Conservation (phyloP, 805 yeast species). For the Clavispora fructus region DNA sequence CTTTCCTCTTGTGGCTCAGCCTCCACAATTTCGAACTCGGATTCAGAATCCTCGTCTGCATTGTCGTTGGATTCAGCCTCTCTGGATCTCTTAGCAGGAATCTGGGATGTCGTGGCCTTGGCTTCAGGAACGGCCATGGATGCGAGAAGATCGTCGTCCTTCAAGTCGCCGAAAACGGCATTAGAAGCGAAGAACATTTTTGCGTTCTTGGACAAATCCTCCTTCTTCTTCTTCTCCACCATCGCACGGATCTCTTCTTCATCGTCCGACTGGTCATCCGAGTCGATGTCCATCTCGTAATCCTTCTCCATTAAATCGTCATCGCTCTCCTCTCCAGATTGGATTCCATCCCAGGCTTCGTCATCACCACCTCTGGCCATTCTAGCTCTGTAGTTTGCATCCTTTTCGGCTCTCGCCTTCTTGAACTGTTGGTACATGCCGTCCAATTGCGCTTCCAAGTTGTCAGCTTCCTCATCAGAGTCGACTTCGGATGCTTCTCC, state of each 20-base stretch:
- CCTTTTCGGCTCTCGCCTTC: conserved; percentile 59
- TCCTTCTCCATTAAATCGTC: conserved; percentile 38
- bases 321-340: conserved; percentile 37
- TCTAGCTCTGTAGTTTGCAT: conserved; percentile 65
- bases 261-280: conserved; percentile 56
- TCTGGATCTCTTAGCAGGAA: conserved; percentile 1
- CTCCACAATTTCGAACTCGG: conserved; percentile 42
- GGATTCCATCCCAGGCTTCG: conserved; percentile 74
- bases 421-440: conserved; percentile 74
- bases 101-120: neutral
- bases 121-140: conserved; percentile 8
- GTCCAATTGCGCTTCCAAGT: conserved; percentile 77
- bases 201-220: conserved; percentile 31
- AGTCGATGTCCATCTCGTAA: conserved; percentile 40
- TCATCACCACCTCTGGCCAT: conserved; percentile 73
- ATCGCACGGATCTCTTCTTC: conserved; percentile 58
- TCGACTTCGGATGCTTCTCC: conserved; percentile 31
- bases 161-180: conserved; percentile 33
- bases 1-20: conserved; percentile 21
- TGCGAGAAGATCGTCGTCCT: conserved; percentile 42
- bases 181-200: conserved; percentile 38
- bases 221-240: conserved; percentile 39
- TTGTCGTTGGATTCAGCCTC: conserved; percentile 17
- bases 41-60: conserved; percentile 37
- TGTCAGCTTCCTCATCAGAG: conserved; percentile 53